A percentile compares a stretch with the other conserved stretches of the same genome.
Conservation (phyloP, 768 basidiomycete genomes). For the Amylocystis lapponica region DNA sequence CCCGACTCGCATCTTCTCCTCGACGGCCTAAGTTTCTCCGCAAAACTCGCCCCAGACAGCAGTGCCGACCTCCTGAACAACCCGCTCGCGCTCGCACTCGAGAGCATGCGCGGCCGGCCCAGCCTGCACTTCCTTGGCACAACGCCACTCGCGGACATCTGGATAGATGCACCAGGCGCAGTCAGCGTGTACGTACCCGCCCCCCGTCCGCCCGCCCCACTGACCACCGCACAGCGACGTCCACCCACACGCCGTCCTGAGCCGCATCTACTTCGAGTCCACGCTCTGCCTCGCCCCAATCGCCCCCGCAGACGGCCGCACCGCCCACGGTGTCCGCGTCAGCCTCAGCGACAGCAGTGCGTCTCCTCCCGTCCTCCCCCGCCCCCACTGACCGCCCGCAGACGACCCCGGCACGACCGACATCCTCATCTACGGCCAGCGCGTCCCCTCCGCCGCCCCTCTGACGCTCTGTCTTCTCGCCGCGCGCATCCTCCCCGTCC, state of each 20-base stretch:
- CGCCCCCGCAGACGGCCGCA: slow-evolving; percentile 28
- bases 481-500: slow-evolving; percentile 46
- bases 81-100: slow-evolving; percentile 64
- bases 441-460: slow-evolving; percentile 19
- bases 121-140: slow-evolving; percentile 54
- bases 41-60: background rate
- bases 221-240: slow-evolving; percentile 60
- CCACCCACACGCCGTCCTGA: slow-evolving; percentile 57
- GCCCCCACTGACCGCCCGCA: slow-evolving; percentile 17
- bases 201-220: no score
- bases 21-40: slow-evolving; percentile 67
- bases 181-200: slow-evolving; percentile 41
- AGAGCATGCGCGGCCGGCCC: slow-evolving; percentile 75
- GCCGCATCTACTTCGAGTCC: slow-evolving; percentile 66
- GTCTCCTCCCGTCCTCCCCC: slow-evolving; percentile 15
- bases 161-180: slow-evolving; percentile 45
- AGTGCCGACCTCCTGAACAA: slow-evolving; percentile 47
- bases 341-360: slow-evolving; percentile 65
- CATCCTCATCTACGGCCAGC: slow-evolving; percentile 50
- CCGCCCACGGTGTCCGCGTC: slow-evolving; percentile 56
- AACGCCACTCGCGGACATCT: slow-evolving; percentile 47
- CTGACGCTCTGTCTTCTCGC: slow-evolving; percentile 45
- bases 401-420: slow-evolving; percentile 68
- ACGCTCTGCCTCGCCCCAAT: slow-evolving; percentile 49
- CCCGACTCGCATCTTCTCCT: slow-evolving; percentile 68